Evolutionary conservation across 1,284 basidiomycete genomes (phyloP), one percentile per base, ranked within the genome.

Genomic region (Puccinia horiana): DNA sequence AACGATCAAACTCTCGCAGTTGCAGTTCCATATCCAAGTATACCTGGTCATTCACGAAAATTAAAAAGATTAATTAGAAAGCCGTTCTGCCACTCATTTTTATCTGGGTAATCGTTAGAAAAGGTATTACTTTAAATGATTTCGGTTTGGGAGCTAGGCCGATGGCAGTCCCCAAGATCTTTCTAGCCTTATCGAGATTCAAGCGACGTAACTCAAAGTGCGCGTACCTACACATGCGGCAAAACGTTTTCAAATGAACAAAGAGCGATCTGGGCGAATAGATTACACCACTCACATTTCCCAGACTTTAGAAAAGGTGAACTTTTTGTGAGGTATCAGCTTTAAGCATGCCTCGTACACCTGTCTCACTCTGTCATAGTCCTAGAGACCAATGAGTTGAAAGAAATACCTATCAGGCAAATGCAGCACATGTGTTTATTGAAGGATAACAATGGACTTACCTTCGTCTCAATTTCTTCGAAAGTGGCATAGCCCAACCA

Each of bases 401-500:
- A 26, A 49, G 42, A 16, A 77, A 44, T n/a, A 8, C 32, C 47
- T 32, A 44, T 70, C 61, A 77, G 5, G 8, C 20, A 49, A 63
- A 74, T 37, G 20, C 23, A 32, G 37, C 29, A 9, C 37, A 18
- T 35, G 26, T 47, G 35, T 82, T n/a, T 20, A 12, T 20, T 29
- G 52, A 18, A 47, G 85, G 44, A 82, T 58, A n/a, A 69, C 23
- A 12, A 54, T 23, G 20, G 63, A 83, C 87, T 63, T 84, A 93
- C 93, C 90, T 94, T 93, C 0, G 92, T 93, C 84, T 98, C 96
- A 67, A 95, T 92, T 88, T 99, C 97, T 88, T 99, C 97, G 85
- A 99, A 99, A 42, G 98, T 88, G 0, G 97, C 96, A 88, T 99
- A 99, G 87, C 95, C 92, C 63, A 98, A 87, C 96, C 96, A 98